phyloP scores from a whole-genome alignment of 2,329 filamentous ascomycete genomes.

The Shiraia bambusicola region DNA sequence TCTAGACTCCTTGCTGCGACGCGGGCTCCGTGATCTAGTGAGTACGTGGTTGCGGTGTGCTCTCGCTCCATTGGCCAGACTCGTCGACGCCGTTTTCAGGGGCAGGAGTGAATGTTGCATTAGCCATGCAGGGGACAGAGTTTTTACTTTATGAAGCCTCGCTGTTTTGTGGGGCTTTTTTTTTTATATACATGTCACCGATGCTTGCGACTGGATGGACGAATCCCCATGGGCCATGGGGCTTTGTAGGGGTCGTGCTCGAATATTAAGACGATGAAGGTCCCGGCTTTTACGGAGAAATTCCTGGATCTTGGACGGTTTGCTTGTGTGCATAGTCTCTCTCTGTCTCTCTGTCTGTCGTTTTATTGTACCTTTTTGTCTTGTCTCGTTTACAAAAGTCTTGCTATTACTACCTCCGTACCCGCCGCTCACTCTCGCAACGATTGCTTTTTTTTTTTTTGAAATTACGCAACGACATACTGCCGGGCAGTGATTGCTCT shows the following conservation, averaged over 20 bases:
- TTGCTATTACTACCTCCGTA: conserved; percentile 1
- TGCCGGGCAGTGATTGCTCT: conserved; percentile 39
- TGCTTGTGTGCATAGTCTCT: too few relatives aligned
- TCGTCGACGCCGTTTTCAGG: conserved; percentile 23
- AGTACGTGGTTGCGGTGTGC: conserved; percentile 19
- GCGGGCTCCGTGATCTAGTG: conserved; percentile 12
- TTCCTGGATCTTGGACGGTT: too few relatives aligned
- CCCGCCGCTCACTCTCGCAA: conserved; percentile 2
- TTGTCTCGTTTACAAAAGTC: too few relatives aligned
- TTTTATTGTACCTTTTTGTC: background rate
- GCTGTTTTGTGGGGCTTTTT: too few relatives aligned
- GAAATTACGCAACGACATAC: conserved; percentile 8
- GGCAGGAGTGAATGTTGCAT: conserved; percentile 13
- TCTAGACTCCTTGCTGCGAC: conserved; percentile 21
- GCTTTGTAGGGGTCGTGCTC: too few relatives aligned
- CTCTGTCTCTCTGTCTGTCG: too few relatives aligned
- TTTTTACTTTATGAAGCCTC: too few relatives aligned
- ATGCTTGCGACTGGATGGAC: too few relatives aligned
- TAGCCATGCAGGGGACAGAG: background rate
- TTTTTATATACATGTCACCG: too few relatives aligned
- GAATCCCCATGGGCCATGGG: too few relatives aligned
- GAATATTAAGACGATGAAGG: too few relatives aligned
- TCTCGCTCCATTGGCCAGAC: conserved; percentile 26
- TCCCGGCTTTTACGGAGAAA: too few relatives aligned
- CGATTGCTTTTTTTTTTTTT: background rate